These are phyloP conservation scores for Malassezia nana DNA, from an alignment of 1,284 basidiomycete genomes.

Conservation along the genomic window DNA sequence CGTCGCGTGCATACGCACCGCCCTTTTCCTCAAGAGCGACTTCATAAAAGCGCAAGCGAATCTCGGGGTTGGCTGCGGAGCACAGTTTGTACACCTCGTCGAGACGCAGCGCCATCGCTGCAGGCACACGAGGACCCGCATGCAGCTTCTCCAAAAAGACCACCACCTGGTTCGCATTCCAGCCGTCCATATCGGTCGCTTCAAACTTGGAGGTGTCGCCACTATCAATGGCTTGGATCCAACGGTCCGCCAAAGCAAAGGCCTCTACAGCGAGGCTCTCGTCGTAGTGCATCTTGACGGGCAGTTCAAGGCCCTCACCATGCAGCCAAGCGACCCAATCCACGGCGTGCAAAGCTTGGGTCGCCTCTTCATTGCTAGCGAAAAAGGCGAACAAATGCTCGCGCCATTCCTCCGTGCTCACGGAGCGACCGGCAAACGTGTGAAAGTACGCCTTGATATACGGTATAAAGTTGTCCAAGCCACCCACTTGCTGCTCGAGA, in stretches of 20 bases:
- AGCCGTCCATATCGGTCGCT: slow-evolving; percentile 31
- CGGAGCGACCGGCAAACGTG: slow-evolving; percentile 59
- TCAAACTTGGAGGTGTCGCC: slow-evolving; percentile 20
- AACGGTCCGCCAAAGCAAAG: slow-evolving; percentile 61
- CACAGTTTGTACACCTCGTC: slow-evolving; percentile 51
- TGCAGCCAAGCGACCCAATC: slow-evolving; percentile 71
- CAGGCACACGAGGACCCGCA: slow-evolving; percentile 42
- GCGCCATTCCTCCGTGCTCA: slow-evolving; percentile 81
- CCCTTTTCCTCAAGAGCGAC: slow-evolving; percentile 50
- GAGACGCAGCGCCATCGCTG: slow-evolving; percentile 43
- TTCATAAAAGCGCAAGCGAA: slow-evolving; percentile 52
- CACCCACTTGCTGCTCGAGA: slow-evolving; percentile 67
- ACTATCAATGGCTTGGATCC: slow-evolving; percentile 51
- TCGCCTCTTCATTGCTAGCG: slow-evolving; percentile 52
- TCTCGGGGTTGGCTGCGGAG: slow-evolving; percentile 51
- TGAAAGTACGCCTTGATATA: slow-evolving; percentile 63
- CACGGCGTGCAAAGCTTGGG: slow-evolving; percentile 56
- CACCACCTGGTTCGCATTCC: slow-evolving; percentile 47
- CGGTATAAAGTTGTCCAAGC: slow-evolving; percentile 58
- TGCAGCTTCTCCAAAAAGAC: slow-evolving; percentile 53
- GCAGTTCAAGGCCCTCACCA: slow-evolving; percentile 67
- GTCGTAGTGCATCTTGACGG: slow-evolving; percentile 74
- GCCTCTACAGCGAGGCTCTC: slow-evolving; percentile 62
- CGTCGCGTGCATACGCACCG: slow-evolving; percentile 50
- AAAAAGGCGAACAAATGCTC: slow-evolving; percentile 71